Evolutionary conservation across 805 yeast species (phyloP).

Genomic region (Starmerella stigmatis): DNA sequence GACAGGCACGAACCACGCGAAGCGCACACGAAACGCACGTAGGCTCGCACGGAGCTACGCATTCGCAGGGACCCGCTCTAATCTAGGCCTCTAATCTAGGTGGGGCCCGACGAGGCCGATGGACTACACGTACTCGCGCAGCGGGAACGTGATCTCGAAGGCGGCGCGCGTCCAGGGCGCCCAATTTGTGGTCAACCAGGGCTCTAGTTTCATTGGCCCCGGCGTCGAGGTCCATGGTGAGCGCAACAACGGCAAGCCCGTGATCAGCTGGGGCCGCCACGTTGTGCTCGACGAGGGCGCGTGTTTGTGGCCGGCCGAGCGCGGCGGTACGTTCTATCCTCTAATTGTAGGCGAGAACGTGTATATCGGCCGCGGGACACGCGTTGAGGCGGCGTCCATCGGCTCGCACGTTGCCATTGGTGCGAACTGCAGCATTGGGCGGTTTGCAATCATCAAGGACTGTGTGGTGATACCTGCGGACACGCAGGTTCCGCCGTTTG

Average conservation of each 20-base stretch:
- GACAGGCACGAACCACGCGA: too few relatives aligned
- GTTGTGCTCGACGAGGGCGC: slow-evolving; percentile 25
- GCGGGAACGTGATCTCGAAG: slow-evolving; percentile 20
- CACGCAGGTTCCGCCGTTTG: slow-evolving; percentile 29
- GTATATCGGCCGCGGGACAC: slow-evolving; percentile 28
- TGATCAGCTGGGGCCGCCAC: slow-evolving; percentile 33
- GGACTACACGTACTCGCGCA: slow-evolving; percentile 14
- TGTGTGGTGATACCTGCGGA: slow-evolving; percentile 30
- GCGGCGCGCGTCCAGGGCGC: slow-evolving; percentile 31
- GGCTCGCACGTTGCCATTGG: slow-evolving; percentile 34
- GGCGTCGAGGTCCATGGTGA: slow-evolving; percentile 32
- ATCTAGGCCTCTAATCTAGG: too few relatives aligned
- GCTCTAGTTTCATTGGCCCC: slow-evolving; percentile 30
- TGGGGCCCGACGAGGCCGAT: slow-evolving; percentile 2
- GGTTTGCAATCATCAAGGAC: slow-evolving; percentile 32
- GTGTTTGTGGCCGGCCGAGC: slow-evolving; percentile 29
- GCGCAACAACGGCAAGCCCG: slow-evolving; percentile 27
- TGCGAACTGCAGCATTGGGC: slow-evolving; percentile 29
- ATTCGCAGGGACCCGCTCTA: too few relatives aligned
- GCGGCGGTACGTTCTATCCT: slow-evolving; percentile 27
- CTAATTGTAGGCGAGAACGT: slow-evolving; percentile 33
- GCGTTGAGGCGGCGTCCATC: slow-evolving; percentile 32
- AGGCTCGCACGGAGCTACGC: too few relatives aligned
- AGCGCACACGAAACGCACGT: not conserved
- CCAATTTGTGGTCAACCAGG: slow-evolving; percentile 32